A percentile compares a stretch with the other conserved stretches of the same genome.
These are phyloP conservation scores for Celoporthe dispersa DNA, from an alignment of 2,329 filamentous ascomycete species.

Conservation along the genomic window DNA sequence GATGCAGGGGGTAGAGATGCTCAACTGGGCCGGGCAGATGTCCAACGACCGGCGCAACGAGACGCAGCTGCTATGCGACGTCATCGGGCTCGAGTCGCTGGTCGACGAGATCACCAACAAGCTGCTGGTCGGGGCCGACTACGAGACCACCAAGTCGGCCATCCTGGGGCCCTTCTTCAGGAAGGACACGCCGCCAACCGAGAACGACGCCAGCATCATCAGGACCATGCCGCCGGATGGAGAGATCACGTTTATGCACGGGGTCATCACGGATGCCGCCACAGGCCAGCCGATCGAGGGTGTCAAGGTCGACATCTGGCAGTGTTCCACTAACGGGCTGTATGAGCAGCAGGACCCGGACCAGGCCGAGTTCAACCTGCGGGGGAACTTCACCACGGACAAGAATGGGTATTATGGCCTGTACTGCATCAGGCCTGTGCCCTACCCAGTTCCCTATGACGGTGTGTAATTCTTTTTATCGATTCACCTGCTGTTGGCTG, in stretches of 20 bases:
- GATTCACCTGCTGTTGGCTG: too few relatives aligned
- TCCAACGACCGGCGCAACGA: slow-evolving; percentile 73
- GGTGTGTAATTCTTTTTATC: slow-evolving; percentile 7
- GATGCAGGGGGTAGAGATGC: slow-evolving; percentile 62
- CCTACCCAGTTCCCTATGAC: slow-evolving; percentile 40
- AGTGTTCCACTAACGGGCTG: slow-evolving; percentile 72
- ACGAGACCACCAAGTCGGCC: slow-evolving; percentile 67
- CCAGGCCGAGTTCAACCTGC: slow-evolving; percentile 65
- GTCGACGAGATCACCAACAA: slow-evolving; percentile 83
- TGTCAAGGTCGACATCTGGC: slow-evolving; percentile 78
- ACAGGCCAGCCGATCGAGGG: slow-evolving; percentile 68
- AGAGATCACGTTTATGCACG: slow-evolving; percentile 67
- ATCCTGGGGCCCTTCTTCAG: slow-evolving; percentile 89
- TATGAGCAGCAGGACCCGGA: slow-evolving; percentile 72
- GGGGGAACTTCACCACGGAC: slow-evolving; percentile 68
- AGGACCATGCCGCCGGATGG: slow-evolving; percentile 52
- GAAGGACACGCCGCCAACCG: slow-evolving; percentile 68
- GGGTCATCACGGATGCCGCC: slow-evolving; percentile 56
- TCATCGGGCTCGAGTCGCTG: slow-evolving; percentile 75
- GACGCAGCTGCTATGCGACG: slow-evolving; percentile 72
- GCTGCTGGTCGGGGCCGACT: slow-evolving; percentile 48
- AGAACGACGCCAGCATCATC: slow-evolving; percentile 73
- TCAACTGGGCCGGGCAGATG: slow-evolving; percentile 74
- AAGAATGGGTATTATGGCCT: slow-evolving; percentile 63
- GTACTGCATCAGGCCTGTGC: slow-evolving; percentile 60